Base-by-base conservation (phyloP, 805 yeast species). In the Lipomyces spencermartinsiae region DNA sequence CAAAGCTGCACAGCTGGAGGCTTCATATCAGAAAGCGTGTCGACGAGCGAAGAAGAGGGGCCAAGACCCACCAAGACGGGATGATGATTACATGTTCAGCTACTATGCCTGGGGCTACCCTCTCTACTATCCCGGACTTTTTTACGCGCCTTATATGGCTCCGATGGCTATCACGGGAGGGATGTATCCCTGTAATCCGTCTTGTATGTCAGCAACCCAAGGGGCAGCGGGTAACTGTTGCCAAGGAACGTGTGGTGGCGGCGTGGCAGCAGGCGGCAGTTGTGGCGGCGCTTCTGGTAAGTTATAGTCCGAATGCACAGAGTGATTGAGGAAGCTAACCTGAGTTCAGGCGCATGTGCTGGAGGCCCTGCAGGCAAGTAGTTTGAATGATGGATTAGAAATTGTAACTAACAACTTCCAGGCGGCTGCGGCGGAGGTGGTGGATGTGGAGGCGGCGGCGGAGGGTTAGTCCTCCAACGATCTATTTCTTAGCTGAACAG, bases 11-110 rank as follows among this genome's bases (percentile, higher is more conserved):
- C 58, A 55, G 58, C 43, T 55, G 22, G 58, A 55, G 58, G 19
- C 37, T 6, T 55, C 58, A 16, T 55, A 55, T 31, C 37, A 14
- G 22, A 55, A 55, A 33, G 58, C 43, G 16, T 55, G 43, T 16
- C 58, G 58, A 25, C 58, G 58, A 16, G 58, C 69, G 58, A 25
- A 55, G 58, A 55, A 33, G 25, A 12, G 58, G 22, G 58, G 58
- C 37, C 22, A 34, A 53, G 34, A 53, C 56, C 56, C 34, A 12
- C 56, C 56, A 0, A 12, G n/a, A 9, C 10, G 56, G 33, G 49
- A 39, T 39, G 56, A 53, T 53, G 56, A 53, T 25, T 25, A 53
- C 56, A 53, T 53, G 56, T 31, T 53, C n/a, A 16, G 34, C 56
- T 53, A 29, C 56, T 53, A 53, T 25, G 34, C 56, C 34, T 53